These are phyloP conservation scores for Annulohypoxylon moriforme DNA, from an alignment of 495 filamentous ascomycete genomes.

Conservation along the genomic window DNA sequence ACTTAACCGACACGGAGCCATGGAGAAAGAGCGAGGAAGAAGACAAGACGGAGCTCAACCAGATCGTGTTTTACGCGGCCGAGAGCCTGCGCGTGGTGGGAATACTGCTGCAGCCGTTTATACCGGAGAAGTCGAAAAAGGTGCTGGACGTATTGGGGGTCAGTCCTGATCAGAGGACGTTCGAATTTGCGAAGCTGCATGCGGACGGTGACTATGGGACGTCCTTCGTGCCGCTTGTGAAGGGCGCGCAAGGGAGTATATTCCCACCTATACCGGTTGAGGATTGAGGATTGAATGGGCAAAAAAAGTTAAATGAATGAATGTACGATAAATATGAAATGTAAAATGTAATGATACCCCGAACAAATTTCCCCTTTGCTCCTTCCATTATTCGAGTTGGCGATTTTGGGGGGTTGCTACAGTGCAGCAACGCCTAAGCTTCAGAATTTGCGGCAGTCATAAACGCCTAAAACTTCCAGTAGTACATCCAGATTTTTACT, in stretches of 20 bases:
- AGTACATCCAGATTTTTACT: too few relatives aligned
- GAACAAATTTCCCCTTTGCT: background rate
- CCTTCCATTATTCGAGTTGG: background rate
- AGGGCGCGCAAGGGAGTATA: conserved; percentile 55
- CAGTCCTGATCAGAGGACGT: conserved; percentile 64
- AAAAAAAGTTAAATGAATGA: background rate
- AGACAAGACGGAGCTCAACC: conserved; percentile 40
- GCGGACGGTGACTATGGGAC: conserved; percentile 76
- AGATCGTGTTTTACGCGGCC: conserved; percentile 72
- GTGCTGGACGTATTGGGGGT: conserved; percentile 85
- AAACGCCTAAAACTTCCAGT: too few relatives aligned
- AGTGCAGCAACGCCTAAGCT: background rate
- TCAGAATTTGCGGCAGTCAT: too few relatives aligned
- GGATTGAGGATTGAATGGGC: conserved; percentile 48
- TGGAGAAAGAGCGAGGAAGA: conserved; percentile 47
- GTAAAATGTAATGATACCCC: conserved; percentile 23
- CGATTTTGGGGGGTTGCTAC: background rate
- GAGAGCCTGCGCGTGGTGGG: conserved; percentile 84
- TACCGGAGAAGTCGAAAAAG: conserved; percentile 80
- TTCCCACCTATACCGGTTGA: conserved; percentile 54
- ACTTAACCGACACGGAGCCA: conserved; percentile 63
- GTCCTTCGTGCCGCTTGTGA: conserved; percentile 54
- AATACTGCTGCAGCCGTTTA: conserved; percentile 90
- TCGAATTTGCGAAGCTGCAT: conserved; percentile 66
- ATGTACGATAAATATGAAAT: conserved; percentile 1